These are phyloP conservation scores for Arthrobotrys pseudoclavata DNA, from an alignment of 2,329 filamentous ascomycete genomes.

Conservation along the genomic window DNA sequence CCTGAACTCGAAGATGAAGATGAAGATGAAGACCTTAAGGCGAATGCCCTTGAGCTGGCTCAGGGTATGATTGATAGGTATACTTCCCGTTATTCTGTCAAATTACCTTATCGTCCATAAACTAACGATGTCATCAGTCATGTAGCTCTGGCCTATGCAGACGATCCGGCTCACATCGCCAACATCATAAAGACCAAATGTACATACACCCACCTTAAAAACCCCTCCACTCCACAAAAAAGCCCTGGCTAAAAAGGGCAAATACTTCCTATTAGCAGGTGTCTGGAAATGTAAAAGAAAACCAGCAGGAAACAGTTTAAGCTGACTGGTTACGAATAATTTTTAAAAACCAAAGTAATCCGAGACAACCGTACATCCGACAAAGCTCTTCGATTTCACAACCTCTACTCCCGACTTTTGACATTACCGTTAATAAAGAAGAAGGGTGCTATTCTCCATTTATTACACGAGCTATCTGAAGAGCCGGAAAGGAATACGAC, in stretches of 20 bases:
- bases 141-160: conserved; percentile 72
- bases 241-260: conserved; percentile 33
- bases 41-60: conserved; percentile 58
- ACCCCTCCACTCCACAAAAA: neutral
- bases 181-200: conserved; percentile 89
- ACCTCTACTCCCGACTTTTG: conserved; percentile 88
- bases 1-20: conserved; percentile 60
- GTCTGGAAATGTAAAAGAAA: neutral
- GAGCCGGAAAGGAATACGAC: conserved; percentile 64
- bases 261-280: conserved; percentile 50
- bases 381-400: conserved; percentile 86
- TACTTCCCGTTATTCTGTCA: conserved; percentile 45
- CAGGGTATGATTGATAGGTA: conserved; percentile 71
- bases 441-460: conserved; percentile 96
- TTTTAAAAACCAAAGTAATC: conserved; percentile 71
- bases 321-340: conserved; percentile 42
- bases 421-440: conserved; percentile 92
- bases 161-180: conserved; percentile 89
- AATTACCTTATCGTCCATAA: conserved; percentile 9
- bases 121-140: conserved; percentile 61
- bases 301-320: conserved; percentile 27
- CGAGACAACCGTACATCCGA: conserved; percentile 79
- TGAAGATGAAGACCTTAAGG: conserved; percentile 52
- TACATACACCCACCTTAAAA: conserved; percentile 61
- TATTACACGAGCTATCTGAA: conserved; percentile 86